Percentiles rank a stretch among this genome's conserved stretches.
phyloP scores from a whole-genome alignment of 2,329 filamentous ascomycete genomes.

The Penicillium sp. region DNA sequence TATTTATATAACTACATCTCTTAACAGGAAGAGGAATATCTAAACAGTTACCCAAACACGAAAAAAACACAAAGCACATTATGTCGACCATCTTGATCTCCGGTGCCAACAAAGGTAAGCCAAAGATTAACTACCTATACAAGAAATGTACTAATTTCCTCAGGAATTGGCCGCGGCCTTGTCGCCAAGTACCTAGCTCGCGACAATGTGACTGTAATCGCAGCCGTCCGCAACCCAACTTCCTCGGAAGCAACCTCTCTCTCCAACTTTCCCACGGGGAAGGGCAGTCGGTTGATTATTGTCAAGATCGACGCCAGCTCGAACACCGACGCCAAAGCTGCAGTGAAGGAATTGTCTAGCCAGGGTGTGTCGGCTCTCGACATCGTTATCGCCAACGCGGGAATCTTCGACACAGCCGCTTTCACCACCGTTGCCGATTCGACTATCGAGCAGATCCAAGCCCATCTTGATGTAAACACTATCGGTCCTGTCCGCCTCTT shows the following conservation, averaged over 20 bases:
- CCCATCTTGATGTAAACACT: neutral
- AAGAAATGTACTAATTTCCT: neutral
- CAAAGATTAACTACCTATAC: no score
- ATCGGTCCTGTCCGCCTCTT: neutral
- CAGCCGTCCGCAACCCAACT: slow-evolving; percentile 1
- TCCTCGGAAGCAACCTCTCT: neutral
- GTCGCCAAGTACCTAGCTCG: neutral
- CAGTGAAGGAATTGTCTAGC: neutral
- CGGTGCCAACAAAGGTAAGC: neutral
- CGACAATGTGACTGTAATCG: neutral
- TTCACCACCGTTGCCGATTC: neutral
- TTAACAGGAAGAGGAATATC: no score
- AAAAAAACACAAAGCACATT: neutral
- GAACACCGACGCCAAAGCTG: neutral
- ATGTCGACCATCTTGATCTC: neutral
- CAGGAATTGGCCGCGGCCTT: neutral
- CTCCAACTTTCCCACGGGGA: neutral
- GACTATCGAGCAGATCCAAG: neutral
- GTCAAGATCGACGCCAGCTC: neutral
- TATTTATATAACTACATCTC: no score
- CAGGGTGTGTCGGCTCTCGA: neutral
- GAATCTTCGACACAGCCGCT: neutral
- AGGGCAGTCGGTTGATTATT: neutral
- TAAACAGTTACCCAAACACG: no score
- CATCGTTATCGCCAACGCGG: neutral